phyloP scores from a whole-genome alignment of 1,284 basidiomycete genomes.

The Bjerkandera adusta region DNA sequence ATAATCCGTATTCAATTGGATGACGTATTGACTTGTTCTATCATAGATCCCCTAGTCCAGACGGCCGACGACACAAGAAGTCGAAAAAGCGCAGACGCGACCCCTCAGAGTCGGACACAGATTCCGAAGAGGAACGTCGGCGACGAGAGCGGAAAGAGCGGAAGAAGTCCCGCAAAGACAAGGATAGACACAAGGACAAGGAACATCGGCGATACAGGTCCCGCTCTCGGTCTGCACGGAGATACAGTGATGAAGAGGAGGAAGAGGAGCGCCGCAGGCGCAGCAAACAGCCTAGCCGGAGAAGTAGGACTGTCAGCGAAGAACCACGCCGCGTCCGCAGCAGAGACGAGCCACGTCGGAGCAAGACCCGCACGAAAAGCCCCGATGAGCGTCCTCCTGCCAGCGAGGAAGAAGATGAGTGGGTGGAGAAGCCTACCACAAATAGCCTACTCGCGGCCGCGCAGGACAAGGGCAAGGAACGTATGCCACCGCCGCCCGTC shows the following conservation, averaged over 20 bases:
- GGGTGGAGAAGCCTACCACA: slow-evolving; percentile 65
- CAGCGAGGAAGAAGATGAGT: slow-evolving; percentile 53
- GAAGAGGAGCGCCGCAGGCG: slow-evolving; percentile 21
- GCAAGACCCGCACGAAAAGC: slow-evolving; percentile 28
- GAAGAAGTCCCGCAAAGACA: slow-evolving; percentile 53
- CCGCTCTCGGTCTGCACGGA: slow-evolving; percentile 25
- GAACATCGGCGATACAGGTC: slow-evolving; percentile 32
- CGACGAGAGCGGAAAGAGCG: slow-evolving; percentile 59
- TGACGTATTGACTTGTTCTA: no score
- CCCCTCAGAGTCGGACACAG: slow-evolving; percentile 44
- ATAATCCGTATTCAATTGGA: not conserved
- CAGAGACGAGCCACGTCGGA: slow-evolving; percentile 15
- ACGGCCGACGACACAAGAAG: slow-evolving; percentile 51
- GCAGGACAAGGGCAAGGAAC: slow-evolving; percentile 14
- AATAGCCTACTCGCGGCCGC: slow-evolving; percentile 30
- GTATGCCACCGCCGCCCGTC: slow-evolving; percentile 25
- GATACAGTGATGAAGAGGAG: slow-evolving; percentile 39
- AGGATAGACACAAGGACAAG: slow-evolving; percentile 37
- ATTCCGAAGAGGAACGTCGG: slow-evolving; percentile 60
- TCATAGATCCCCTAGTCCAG: slow-evolving; percentile 52
- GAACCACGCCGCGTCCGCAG: slow-evolving; percentile 20
- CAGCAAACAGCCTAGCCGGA: slow-evolving; percentile 30
- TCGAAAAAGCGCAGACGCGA: slow-evolving; percentile 55
- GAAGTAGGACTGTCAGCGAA: slow-evolving; percentile 25
- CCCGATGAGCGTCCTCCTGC: slow-evolving; percentile 28